These are phyloP conservation scores for Chlorociboria aeruginascens DNA, from an alignment of 495 filamentous ascomycete genomes.

Conservation along the genomic window DNA sequence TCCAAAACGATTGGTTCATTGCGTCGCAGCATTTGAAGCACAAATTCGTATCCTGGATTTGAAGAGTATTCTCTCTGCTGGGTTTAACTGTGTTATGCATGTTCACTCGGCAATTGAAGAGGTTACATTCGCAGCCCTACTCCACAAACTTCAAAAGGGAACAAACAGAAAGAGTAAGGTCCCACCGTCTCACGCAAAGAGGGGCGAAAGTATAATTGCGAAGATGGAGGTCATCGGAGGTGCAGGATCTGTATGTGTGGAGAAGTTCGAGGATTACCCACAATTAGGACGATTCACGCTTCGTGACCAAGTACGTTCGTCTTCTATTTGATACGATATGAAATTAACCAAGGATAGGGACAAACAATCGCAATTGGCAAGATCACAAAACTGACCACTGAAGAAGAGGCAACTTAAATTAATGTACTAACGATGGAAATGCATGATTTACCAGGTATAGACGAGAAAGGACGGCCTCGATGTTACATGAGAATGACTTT, in stretches of 20 bases:
- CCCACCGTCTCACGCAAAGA: slow-evolving; percentile 83
- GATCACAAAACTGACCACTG: slow-evolving; percentile 63
- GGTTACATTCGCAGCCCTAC: slow-evolving; percentile 70
- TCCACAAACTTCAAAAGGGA: slow-evolving; percentile 95
- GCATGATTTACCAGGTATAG: background rate
- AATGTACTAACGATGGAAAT: background rate
- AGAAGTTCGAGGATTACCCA: slow-evolving; percentile 85
- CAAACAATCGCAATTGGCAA: slow-evolving; percentile 97
- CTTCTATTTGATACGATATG: background rate
- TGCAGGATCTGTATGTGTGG: slow-evolving; percentile 80
- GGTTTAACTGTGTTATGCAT: slow-evolving; percentile 85
- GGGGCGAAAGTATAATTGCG: slow-evolving; percentile 87
- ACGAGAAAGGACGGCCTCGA: background rate
- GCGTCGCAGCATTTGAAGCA: slow-evolving; percentile 82
- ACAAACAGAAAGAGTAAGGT: slow-evolving; percentile 89
- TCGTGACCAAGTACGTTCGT: slow-evolving; percentile 64
- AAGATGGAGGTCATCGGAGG: slow-evolving; percentile 75
- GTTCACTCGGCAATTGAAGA: slow-evolving; percentile 92
- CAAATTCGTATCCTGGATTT: slow-evolving; percentile 94
- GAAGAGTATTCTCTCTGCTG: slow-evolving; percentile 82
- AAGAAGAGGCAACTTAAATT: slow-evolving; percentile 10
- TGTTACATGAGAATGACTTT: slow-evolving; percentile 1
- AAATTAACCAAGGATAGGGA: slow-evolving; percentile 38
- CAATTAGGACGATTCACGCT: slow-evolving; percentile 93
- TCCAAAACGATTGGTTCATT: slow-evolving; percentile 81